Percentiles rank a stretch among this genome's conserved stretches.
phyloP scores from a whole-genome alignment of 2,329 filamentous ascomycete species.

The Grosmannia serpens region DNA sequence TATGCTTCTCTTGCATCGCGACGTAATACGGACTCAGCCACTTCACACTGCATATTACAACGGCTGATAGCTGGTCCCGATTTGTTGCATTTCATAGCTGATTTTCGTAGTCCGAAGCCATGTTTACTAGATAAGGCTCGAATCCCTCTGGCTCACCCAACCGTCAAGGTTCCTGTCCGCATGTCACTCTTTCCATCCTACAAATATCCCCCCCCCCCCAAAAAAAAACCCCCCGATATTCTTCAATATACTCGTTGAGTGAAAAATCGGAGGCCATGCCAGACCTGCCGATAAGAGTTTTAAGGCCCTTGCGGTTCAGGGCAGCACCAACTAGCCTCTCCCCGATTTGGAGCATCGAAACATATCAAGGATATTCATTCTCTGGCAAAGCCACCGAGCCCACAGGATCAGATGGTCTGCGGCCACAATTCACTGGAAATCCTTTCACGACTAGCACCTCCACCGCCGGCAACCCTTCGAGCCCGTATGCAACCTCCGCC shows the following conservation, averaged over 20 bases:
- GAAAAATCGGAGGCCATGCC: neutral
- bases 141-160: neutral
- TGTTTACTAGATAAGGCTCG: neutral
- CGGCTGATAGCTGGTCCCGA: neutral
- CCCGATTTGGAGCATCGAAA: neutral
- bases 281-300: neutral
- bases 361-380: neutral
- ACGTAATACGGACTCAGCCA: conserved; percentile 4
- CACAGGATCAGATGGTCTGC: neutral
- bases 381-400: neutral
- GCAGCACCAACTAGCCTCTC: neutral
- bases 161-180: neutral
- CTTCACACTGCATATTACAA: neutral
- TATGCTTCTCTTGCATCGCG: neutral
- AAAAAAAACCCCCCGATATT: too few species aligned
- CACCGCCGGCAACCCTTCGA: neutral
- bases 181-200: neutral
- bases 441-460: neutral
- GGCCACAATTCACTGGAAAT: neutral
- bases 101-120: neutral
- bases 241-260: neutral
- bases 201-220: too few species aligned
- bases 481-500: too few species aligned
- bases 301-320: neutral
- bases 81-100: neutral